Base-by-base conservation (phyloP, 495 filamentous ascomycete species). In the Tuber melanosporum region DNA sequence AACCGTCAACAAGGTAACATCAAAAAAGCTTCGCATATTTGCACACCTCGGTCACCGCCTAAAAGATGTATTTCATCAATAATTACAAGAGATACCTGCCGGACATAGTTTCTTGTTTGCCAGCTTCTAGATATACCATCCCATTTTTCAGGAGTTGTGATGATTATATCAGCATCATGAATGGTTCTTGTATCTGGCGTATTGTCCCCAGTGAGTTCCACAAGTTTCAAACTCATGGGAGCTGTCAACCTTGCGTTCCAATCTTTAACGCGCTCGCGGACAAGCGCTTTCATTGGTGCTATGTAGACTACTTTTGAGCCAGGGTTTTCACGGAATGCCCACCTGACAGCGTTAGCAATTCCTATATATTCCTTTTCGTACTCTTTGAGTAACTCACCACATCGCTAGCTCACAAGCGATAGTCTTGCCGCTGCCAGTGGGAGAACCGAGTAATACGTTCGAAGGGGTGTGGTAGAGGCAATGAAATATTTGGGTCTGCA, bases 111-210 rank as follows among this genome's bases (percentile, higher is more conserved):
- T 88, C 95, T 90, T 3, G 94, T 98, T 83, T 98, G 94, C 95
- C 95, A 99, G 83, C 92, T 94, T 88, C 95, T 92, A 74, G 92
- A 95, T 83, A 99, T 98, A 89, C 96, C 96, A 83, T 99, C 95
- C 95, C 95, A 99, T 84, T 99, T 99, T 84, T 99, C 95, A 42
- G 95, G 95, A 0, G 95, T 99, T 2, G 95, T 99, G 79, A 99
- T 93, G 77, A 99, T 99, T 83, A 99, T 93, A 85, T 99, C 95
- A 22, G 95, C 95, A 81, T 98, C 91, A 78, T 92, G 88, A 79
- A 99, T 98, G 0, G 94, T 97, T 8, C 93, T 88, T 2, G 95
- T 98, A 81, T 99, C 95, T 9, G 95, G 95, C 0, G 95, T 99
- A 81, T 98, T 98, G 85, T 99, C 95, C 84, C 95, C 95, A 39